phyloP scores from a whole-genome alignment of 257 asterid genomes.

The Cynanchum wilfordii region DNA sequence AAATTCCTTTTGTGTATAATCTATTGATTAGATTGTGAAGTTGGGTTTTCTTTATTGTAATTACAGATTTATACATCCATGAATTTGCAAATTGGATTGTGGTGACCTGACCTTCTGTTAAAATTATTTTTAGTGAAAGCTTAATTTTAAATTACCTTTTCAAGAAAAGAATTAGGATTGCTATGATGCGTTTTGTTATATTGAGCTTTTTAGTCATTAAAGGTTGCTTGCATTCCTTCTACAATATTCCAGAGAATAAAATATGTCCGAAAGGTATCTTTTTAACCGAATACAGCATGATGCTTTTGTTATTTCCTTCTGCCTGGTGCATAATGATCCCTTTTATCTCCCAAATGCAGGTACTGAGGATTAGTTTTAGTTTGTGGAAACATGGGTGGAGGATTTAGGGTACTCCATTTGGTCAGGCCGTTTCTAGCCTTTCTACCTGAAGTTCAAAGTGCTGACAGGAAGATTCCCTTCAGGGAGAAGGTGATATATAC shows the following conservation, averaged over 20 bases:
- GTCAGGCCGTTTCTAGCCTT: conserved; percentile 80
- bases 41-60: not conserved
- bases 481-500: conserved; percentile 85
- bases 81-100: not conserved
- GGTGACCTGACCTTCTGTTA: not conserved
- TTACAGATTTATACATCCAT: not conserved
- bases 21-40: not conserved
- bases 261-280: not conserved
- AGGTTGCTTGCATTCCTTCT: not conserved
- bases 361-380: not conserved
- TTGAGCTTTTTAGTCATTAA: not conserved
- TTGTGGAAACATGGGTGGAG: conserved; percentile 62
- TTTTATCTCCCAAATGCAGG: not conserved
- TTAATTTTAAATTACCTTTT: not conserved
- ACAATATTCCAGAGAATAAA: not conserved
- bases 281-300: not conserved
- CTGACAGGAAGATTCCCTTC: conserved; percentile 77
- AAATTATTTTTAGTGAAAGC: not conserved
- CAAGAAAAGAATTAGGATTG: not conserved
- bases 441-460: conserved; percentile 81
- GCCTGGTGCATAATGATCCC: not conserved
- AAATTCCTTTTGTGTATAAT: not conserved
- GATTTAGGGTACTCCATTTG: conserved; percentile 76
- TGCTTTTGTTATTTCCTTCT: not conserved
- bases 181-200: not conserved